A percentile compares a stretch with the other conserved stretches of the same genome.
Evolutionary conservation across 1,284 basidiomycete species (phyloP).

Genomic region (Apiotrichum veenhuisii): DNA sequence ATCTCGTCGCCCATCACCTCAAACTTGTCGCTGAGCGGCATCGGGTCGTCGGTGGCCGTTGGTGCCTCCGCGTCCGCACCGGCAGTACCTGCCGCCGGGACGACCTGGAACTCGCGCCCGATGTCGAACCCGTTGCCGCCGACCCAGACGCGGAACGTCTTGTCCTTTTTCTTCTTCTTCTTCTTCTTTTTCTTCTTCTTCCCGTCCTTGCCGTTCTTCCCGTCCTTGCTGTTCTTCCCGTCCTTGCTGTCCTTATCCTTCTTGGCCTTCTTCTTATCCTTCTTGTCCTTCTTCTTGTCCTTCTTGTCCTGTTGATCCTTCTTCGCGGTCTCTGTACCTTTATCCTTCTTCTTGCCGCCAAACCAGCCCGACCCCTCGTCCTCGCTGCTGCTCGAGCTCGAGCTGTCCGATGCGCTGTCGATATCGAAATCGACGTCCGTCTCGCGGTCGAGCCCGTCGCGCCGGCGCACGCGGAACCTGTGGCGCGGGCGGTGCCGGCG

Average conservation of each 20-base stretch:
- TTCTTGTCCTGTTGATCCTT: slow-evolving; percentile 16
- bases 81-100: neutral
- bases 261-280: slow-evolving; percentile 1
- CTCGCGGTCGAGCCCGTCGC: slow-evolving; percentile 8
- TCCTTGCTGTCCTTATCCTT: slow-evolving; percentile 17
- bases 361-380: slow-evolving; percentile 5
- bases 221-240: slow-evolving; percentile 16
- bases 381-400: slow-evolving; percentile 1
- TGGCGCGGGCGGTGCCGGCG: neutral
- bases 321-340: neutral
- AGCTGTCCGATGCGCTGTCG: slow-evolving; percentile 7
- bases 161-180: slow-evolving; percentile 23
- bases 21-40: neutral
- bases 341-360: neutral
- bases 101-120: slow-evolving; percentile 36
- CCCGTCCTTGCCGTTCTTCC: slow-evolving; percentile 12
- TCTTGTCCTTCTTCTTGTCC: slow-evolving; percentile 8
- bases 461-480: slow-evolving; percentile 20
- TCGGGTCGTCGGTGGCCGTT: neutral
- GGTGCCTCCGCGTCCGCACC: neutral
- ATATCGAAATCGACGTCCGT: slow-evolving; percentile 13
- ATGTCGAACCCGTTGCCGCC: slow-evolving; percentile 44
- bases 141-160: slow-evolving; percentile 25
- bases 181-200: slow-evolving; percentile 8
- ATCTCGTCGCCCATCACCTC: neutral